Base-by-base conservation (phyloP, 2,329 filamentous ascomycete genomes). In the Ophiostoma fasciatum region DNA sequence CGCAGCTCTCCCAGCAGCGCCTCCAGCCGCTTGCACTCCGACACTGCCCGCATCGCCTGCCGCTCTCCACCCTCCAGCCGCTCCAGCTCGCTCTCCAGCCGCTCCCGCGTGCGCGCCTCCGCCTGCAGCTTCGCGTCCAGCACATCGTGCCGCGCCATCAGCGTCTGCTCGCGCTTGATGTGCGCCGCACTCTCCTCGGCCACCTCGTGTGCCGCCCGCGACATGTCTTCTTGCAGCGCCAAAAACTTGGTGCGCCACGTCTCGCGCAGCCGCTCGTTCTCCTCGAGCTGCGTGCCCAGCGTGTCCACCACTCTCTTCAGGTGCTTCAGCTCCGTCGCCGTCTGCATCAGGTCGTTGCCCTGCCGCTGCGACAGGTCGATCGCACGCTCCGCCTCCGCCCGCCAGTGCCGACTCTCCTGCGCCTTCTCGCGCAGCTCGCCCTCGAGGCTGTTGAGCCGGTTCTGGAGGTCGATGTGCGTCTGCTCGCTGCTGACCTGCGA, bases 211-310 rank as follows among this genome's bases (percentile, higher is more conserved):
- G 82, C 78, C 33, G 84, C 82, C 38, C 66, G 66, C 22, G 76
- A 71, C 78, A 96, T 88, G 47, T 94, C 84, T 44, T 84, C 73
- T 56, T 96, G 87, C 27, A 98, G 64, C 41, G 75, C 75, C 47
- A 88, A 74, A 49, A 94, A 81, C 57, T 90, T 93, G 53, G 66
- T 65, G 46, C 84, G 78, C 71, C 92, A 87, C 42, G 69, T 75
- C 52, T 94, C 83, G 39, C 85, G 78, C 40, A 92, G 71, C 44
- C 79, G 75, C 50, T 87, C 76, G 49, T 84, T 88, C 59, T 94
- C 87, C 49, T 90, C 78, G 28, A 90, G 72, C 51, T 93, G 85
- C 31, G 71, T 71, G 42, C 77, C 74, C 37, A 94, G 66, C 17
- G 75, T 78, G 42, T 78, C 73, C 39, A 93, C 73, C 21, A 77